Evolutionary conservation across 176 grass and related monocot genomes (phyloP).

Genomic region (Coix lacrymajobi): DNA sequence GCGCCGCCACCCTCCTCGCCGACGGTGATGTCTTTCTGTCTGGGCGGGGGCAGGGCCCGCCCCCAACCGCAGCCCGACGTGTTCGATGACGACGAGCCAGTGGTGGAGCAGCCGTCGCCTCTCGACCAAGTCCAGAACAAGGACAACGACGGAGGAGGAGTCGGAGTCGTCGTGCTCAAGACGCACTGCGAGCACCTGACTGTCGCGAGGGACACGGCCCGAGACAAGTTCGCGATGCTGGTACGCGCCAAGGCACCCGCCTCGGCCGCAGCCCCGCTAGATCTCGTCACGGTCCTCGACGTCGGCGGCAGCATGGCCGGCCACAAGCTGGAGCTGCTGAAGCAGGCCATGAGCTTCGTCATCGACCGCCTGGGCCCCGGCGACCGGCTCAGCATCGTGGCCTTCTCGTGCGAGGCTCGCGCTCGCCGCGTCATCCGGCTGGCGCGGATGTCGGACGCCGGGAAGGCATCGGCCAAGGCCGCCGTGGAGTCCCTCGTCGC

Average conservation of each 20-base stretch:
- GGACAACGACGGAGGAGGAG: too few relatives aligned
- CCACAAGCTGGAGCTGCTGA: conserved; percentile 18
- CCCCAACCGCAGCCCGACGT: too few relatives aligned
- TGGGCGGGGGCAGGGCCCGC: too few relatives aligned
- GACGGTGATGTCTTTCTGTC: too few relatives aligned
- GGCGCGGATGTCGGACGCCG: conserved; percentile 21
- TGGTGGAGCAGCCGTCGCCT: too few relatives aligned
- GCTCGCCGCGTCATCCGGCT: conserved; percentile 20
- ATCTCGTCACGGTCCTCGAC: conserved; percentile 31
- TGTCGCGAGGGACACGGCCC: background rate
- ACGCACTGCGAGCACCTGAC: conserved; percentile 23
- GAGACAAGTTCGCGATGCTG: conserved; percentile 17
- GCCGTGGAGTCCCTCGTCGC: conserved; percentile 18
- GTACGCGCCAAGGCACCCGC: conserved; percentile 28
- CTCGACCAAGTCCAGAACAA: too few relatives aligned
- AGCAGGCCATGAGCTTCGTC: conserved; percentile 34
- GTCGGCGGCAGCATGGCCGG: conserved; percentile 33
- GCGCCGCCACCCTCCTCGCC: too few relatives aligned
- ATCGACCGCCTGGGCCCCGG: conserved; percentile 31
- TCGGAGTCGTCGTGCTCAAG: background rate
- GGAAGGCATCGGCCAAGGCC: background rate
- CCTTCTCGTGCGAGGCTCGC: conserved; percentile 26
- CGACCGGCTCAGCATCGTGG: conserved; percentile 26
- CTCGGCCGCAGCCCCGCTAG: background rate
- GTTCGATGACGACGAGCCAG: too few relatives aligned